Evolutionary conservation across 176 grass and related monocot genomes (phyloP).

Genomic region (Coix lacrymajobi): DNA sequence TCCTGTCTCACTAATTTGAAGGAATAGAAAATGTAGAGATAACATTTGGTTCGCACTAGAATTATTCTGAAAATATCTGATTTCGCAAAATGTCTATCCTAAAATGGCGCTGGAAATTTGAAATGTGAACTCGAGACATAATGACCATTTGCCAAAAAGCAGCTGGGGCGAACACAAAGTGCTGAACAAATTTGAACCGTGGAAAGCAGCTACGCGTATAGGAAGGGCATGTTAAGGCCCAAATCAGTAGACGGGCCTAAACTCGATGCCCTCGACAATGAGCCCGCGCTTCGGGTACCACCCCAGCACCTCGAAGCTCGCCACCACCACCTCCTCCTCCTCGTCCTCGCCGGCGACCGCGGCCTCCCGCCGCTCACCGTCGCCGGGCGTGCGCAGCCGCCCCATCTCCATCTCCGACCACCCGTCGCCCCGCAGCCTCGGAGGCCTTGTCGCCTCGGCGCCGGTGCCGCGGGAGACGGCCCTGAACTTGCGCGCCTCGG

Average conservation of each 20-base stretch:
- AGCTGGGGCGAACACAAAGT: too few species aligned
- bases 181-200: too few species aligned
- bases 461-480: not conserved
- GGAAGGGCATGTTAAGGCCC: too few species aligned
- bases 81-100: too few species aligned
- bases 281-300: not conserved
- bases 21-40: too few species aligned
- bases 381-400: not conserved
- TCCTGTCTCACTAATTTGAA: too few species aligned
- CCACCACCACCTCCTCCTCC: not conserved
- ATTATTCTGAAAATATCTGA: too few species aligned
- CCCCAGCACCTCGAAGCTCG: constrained; percentile 28
- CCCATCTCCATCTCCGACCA: constrained; percentile 56
- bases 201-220: too few species aligned
- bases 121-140: too few species aligned
- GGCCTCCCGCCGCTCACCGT: not conserved
- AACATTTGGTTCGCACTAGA: too few species aligned
- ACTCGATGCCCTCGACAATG: not conserved
- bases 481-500: not conserved
- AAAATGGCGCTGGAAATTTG: too few species aligned
- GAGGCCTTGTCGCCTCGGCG: not conserved
- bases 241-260: not conserved
- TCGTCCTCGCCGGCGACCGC: not conserved
- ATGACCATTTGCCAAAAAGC: too few species aligned
- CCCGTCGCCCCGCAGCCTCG: not conserved